A percentile compares a stretch with the other conserved stretches of the same genome.
These are phyloP conservation scores for Sedum album DNA, from an alignment of 164 flowering plant genomes.

Conservation along the genomic window DNA sequence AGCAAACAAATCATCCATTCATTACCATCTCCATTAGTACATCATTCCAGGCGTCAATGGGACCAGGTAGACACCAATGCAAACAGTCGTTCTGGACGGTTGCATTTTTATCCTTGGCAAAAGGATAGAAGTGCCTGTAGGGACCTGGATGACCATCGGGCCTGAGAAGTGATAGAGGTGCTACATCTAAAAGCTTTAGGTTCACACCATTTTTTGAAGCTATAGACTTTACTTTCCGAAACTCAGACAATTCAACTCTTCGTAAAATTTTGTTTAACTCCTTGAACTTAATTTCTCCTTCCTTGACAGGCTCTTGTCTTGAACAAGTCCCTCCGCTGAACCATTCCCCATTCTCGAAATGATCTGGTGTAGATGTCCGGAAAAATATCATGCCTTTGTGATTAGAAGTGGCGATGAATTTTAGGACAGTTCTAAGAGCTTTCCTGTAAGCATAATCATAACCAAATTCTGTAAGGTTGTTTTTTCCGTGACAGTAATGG, in stretches of 20 bases:
- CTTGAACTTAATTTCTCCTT: slow-evolving; percentile 48
- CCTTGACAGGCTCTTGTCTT: slow-evolving; percentile 49
- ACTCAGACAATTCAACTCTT: slow-evolving; percentile 52
- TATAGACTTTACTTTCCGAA: slow-evolving; percentile 30
- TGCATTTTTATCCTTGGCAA: slow-evolving; percentile 39
- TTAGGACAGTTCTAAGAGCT: slow-evolving; percentile 30
- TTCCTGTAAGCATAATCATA: slow-evolving; percentile 52
- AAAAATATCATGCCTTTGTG: slow-evolving; percentile 44
- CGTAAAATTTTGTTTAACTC: slow-evolving; percentile 34
- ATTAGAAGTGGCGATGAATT: slow-evolving; percentile 38
- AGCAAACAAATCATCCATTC: slow-evolving; percentile 21
- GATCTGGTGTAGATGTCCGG: slow-evolving; percentile 76
- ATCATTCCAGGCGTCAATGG: slow-evolving; percentile 66
- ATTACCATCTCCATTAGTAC: slow-evolving; percentile 52
- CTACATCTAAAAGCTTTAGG: slow-evolving; percentile 56
- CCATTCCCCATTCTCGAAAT: slow-evolving; percentile 93
- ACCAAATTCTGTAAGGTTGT: slow-evolving; percentile 52
- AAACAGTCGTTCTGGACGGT: slow-evolving; percentile 58
- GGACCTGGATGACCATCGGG: slow-evolving; percentile 97
- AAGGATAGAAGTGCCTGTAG: slow-evolving; percentile 55
- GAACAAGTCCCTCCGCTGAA: slow-evolving; percentile 67
- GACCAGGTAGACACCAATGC: slow-evolving; percentile 57
- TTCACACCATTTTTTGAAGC: slow-evolving; percentile 42
- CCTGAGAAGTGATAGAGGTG: slow-evolving; percentile 40
- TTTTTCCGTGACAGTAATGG: slow-evolving; percentile 57